Conservation (phyloP, 176 grass and related monocot genomes). For the Oryza meridionalis region DNA sequence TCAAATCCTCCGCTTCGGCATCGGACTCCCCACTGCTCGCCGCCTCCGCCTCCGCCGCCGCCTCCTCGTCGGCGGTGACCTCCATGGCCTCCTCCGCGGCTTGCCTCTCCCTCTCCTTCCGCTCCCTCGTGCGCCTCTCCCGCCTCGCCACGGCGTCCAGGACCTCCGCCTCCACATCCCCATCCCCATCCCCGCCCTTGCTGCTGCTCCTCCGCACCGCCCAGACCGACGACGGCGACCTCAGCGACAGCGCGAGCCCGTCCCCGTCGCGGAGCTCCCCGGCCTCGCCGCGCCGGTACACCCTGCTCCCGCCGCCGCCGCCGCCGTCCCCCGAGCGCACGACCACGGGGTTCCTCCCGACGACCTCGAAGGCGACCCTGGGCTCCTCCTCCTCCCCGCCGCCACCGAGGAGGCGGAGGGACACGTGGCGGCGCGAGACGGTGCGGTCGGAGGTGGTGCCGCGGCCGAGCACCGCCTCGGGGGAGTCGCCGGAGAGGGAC, state of each 20-base stretch:
- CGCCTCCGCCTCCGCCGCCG: background rate
- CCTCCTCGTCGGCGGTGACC: conserved; percentile 20
- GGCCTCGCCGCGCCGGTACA: conserved; percentile 56
- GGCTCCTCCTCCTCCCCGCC: background rate
- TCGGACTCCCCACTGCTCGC: conserved; percentile 29
- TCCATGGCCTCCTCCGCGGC: conserved; percentile 44
- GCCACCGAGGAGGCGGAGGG: conserved; percentile 40
- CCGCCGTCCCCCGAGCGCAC: conserved; percentile 19
- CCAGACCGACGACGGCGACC: conserved; percentile 60
- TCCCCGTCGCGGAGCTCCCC: conserved; percentile 64
- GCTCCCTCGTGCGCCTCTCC: conserved; percentile 47
- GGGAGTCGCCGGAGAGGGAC: conserved; percentile 14
- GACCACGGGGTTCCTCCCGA: conserved; percentile 78
- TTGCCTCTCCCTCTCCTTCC: conserved; percentile 48
- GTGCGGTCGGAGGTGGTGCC: conserved; percentile 35
- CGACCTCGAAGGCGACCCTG: conserved; percentile 58
- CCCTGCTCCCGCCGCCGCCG: background rate
- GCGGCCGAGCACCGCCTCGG: conserved; percentile 30
- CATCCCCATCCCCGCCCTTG: background rate
- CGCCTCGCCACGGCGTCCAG: conserved; percentile 74
- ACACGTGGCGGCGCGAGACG: conserved; percentile 72
- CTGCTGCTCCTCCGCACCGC: conserved; percentile 28
- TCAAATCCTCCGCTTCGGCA: conserved; percentile 38
- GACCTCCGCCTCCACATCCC: conserved; percentile 56
- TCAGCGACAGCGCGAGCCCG: conserved; percentile 62